Conservation (phyloP, 495 filamentous ascomycete species). For the Penicillium daleae region DNA sequence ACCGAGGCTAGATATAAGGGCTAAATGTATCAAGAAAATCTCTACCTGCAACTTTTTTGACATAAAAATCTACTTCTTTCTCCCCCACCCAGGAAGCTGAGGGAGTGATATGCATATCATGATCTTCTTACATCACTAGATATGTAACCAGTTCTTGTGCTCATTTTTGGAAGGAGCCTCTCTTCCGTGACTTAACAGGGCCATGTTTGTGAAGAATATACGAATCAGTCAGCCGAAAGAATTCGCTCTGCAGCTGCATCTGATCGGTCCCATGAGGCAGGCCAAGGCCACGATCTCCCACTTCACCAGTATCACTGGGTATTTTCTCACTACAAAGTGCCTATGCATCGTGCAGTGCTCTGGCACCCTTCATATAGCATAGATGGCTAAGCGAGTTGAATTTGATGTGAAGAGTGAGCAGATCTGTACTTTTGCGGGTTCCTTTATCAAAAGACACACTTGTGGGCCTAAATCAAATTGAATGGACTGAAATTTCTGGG, state of each 20-base stretch:
- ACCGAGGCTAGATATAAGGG: background rate
- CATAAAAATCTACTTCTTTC: background rate
- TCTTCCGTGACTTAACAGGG: background rate
- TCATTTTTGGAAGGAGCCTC: background rate
- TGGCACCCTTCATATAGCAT: too few relatives aligned
- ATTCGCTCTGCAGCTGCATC: background rate
- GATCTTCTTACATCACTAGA: background rate
- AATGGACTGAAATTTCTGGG: too few relatives aligned
- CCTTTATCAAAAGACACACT: too few relatives aligned
- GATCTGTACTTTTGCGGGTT: background rate
- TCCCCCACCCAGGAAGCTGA: background rate
- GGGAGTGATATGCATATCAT: background rate
- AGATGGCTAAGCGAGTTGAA: background rate
- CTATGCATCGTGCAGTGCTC: too few relatives aligned
- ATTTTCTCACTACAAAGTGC: background rate
- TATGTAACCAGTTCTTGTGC: background rate
- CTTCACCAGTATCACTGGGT: background rate
- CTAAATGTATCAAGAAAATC: background rate
- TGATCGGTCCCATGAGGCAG: background rate
- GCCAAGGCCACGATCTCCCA: background rate
- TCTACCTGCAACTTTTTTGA: background rate
- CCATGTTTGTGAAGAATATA: background rate
- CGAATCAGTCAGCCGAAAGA: background rate
- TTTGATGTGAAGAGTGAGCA: background rate
- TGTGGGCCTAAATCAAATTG: too few relatives aligned